Evolutionary conservation across 805 yeast species (phyloP), one percentile per base, ranked within the genome.

Genomic region (Saccharomycopsis schoenii): DNA sequence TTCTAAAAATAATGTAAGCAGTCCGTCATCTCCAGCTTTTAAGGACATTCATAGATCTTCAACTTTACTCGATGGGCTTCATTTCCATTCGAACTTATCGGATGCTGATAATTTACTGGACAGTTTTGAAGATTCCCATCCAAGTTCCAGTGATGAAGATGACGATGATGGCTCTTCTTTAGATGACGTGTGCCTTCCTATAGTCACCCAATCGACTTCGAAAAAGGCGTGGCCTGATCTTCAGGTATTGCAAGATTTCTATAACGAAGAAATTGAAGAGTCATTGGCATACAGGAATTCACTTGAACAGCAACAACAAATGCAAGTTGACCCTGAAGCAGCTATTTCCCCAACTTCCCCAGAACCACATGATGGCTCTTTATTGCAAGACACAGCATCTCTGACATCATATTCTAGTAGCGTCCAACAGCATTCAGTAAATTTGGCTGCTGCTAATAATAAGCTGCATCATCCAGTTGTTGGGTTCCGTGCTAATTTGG

Each of bases 111-210:
- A 62, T 25, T 40, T 60, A 12, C 62, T 58, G 58, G 66, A 64
- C 9, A 62, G 64, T 40, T 63, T 63, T 52, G 66, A 63, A 37
- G 66, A 60, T 34, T 64, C 66, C 17, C 66, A 64, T 19, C 62
- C 65, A 8, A 59, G 61, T n/a, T 59, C 62, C 19, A 56, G 61
- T 12, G 61, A 52, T 40, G 59, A 40, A 12, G 64, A 64, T 17
- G 42, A 57, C 5, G 60, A 52, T 25, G 83, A 81, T 59, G 81
- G 83, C 47, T 85, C 96, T 0, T 88, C 97, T 1, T 74, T 93
- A 62, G 92, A 87, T 69, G 99, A 93, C 72, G 99, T 93, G 29
- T 93, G 97, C 69, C 83, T 90, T 71, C 97, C 96, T 0, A 77
- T 91, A 43, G 91, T 86, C 64, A 82, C 81, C 55, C 68, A 68